These are phyloP conservation scores for Syzygium oleosum DNA, from an alignment of 345 rosid species.

Conservation along the genomic window DNA sequence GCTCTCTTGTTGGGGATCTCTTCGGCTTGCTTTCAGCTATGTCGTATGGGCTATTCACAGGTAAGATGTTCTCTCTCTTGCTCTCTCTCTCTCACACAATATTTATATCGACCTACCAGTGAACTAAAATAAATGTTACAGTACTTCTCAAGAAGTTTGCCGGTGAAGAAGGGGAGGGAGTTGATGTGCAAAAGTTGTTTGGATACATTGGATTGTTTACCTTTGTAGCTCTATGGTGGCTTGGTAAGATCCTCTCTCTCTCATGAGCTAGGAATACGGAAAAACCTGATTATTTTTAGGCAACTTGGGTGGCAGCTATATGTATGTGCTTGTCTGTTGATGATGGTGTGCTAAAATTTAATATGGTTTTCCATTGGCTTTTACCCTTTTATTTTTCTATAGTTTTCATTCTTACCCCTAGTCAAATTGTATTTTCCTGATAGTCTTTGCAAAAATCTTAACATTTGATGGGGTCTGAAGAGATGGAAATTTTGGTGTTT, in stretches of 20 bases:
- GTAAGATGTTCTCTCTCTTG: constrained; percentile 13
- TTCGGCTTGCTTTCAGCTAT: constrained; percentile 96
- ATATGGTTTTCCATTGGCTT: background rate
- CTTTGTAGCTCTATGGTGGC: constrained; percentile 99
- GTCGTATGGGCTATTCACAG: constrained; percentile 93
- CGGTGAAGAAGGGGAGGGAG: constrained; percentile 93
- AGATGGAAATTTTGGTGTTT: background rate
- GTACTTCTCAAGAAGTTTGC: constrained; percentile 95
- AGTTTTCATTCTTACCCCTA: background rate
- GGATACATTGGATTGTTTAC: constrained; percentile 97
- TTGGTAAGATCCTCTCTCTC: constrained; percentile 41
- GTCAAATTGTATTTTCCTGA: background rate
- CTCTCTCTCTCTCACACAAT: background rate
- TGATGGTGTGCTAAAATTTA: background rate
- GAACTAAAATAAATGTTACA: constrained; percentile 23
- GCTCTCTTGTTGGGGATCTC: constrained; percentile 88
- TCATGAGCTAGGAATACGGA: background rate
- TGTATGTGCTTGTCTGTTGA: background rate
- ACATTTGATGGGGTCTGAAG: background rate
- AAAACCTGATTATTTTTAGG: background rate
- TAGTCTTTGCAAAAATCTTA: background rate
- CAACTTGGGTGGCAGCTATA: background rate
- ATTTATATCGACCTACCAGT: background rate
- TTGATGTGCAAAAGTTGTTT: constrained; percentile 92
- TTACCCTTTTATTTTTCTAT: background rate